Evolutionary conservation across 805 yeast genomes (phyloP).

Genomic region (Isabelozyma rhagii): DNA sequence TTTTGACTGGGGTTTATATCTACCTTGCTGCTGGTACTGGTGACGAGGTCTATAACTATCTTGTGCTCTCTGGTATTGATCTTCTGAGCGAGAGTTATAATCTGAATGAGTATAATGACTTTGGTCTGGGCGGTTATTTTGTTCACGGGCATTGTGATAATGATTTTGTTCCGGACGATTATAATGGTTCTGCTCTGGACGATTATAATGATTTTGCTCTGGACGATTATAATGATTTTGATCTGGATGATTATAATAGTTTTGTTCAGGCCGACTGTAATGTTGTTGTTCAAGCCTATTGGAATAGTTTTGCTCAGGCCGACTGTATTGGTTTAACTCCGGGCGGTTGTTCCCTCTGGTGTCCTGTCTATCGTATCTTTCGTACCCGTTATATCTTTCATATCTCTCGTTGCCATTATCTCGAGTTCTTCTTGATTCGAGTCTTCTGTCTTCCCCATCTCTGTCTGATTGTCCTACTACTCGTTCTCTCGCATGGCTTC

Average conservation of each 20-base stretch:
- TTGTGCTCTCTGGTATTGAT: background rate
- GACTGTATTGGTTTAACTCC: background rate
- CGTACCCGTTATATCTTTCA: slow-evolving; percentile 13
- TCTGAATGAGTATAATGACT: no score
- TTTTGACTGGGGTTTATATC: background rate
- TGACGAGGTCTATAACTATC: background rate
- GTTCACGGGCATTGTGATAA: no score
- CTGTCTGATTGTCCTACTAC: slow-evolving; percentile 1
- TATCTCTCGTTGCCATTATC: slow-evolving; percentile 13
- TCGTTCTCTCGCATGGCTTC: slow-evolving; percentile 6
- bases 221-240: no score
- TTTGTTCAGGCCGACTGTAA: background rate
- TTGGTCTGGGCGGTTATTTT: no score
- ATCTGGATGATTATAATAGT: no score
- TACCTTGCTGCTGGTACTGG: background rate
- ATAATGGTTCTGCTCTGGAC: no score
- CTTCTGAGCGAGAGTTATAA: no score
- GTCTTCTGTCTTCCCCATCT: slow-evolving; percentile 3
- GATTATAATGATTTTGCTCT: no score
- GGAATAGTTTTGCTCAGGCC: background rate
- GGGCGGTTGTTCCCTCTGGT: slow-evolving; percentile 8
- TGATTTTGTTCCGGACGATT: no score
- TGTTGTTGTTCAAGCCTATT: background rate
- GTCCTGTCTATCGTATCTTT: slow-evolving; percentile 10
- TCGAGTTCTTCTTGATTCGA: slow-evolving; percentile 6